These are phyloP conservation scores for Aspergillus ochraceoroseus DNA, from an alignment of 2,329 filamentous ascomycete genomes.

Conservation along the genomic window DNA sequence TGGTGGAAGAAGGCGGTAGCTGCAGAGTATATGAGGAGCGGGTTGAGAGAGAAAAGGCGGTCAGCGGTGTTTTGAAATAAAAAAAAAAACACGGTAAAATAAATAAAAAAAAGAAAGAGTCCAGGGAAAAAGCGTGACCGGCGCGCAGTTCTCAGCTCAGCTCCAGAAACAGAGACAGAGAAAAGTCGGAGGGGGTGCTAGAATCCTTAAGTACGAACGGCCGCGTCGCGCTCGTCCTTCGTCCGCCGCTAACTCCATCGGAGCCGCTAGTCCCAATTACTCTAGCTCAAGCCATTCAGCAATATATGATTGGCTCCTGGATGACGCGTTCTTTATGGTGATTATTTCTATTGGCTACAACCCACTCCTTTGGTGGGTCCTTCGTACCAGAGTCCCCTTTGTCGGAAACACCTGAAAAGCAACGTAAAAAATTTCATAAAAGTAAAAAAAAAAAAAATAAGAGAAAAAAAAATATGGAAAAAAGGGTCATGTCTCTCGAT, in stretches of 20 bases:
- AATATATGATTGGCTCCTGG: conserved; percentile 28
- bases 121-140: conserved; percentile 21
- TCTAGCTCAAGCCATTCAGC: conserved; percentile 32
- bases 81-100: conserved; percentile 13
- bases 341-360: conserved; percentile 24
- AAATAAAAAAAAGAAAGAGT: conserved; percentile 13
- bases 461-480: conserved; percentile 7
- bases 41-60: conserved; percentile 15
- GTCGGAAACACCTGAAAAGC: conserved; percentile 20
- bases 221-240: conserved; percentile 32
- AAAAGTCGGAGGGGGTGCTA: conserved; percentile 39
- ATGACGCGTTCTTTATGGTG: conserved; percentile 25
- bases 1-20: no score
- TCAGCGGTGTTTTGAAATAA: no score
- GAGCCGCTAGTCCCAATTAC: conserved; percentile 32
- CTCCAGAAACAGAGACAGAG: conserved; percentile 38
- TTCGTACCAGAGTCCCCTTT: conserved; percentile 24
- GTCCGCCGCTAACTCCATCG: conserved; percentile 37
- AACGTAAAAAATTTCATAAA: conserved; percentile 8
- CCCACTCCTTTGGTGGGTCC: conserved; percentile 16
- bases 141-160: conserved; percentile 28
- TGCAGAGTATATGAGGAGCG: no score
- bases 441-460: conserved; percentile 11
- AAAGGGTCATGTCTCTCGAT: conserved; percentile 1
- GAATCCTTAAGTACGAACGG: conserved; percentile 43